Evolutionary conservation across 1,139 yeast genomes (phyloP).

Genomic region (Blastobotrys buckinghamii): DNA sequence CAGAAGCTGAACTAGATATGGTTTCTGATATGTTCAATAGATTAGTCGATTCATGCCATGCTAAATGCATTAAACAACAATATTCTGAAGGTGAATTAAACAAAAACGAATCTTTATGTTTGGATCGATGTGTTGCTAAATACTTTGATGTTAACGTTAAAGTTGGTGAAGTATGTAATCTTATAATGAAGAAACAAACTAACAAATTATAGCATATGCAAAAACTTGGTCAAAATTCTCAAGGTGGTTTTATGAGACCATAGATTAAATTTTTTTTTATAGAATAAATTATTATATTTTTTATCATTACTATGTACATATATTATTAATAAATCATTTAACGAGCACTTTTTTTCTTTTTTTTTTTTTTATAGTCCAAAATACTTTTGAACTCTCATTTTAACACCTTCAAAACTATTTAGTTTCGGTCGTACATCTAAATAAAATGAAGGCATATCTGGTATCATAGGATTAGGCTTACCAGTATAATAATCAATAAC

Average conservation of each 20-base stretch:
- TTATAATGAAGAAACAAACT: neutral
- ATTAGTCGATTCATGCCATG: conserved; percentile 75
- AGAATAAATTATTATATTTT: neutral
- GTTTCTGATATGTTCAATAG: conserved; percentile 97
- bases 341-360: conserved; percentile 15
- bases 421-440: conserved; percentile 90
- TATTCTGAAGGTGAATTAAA: conserved; percentile 74
- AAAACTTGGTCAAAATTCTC: conserved; percentile 25
- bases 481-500: conserved; percentile 90
- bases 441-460: conserved; percentile 56
- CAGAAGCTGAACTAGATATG: conserved; percentile 88
- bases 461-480: conserved; percentile 42
- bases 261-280: neutral
- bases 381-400: conserved; percentile 55
- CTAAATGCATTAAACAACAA: conserved; percentile 67
- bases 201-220: conserved; percentile 30
- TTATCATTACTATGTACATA: neutral
- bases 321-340: neutral
- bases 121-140: conserved; percentile 96
- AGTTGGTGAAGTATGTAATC: conserved; percentile 66
- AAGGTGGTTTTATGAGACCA: conserved; percentile 8
- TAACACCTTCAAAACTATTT: conserved; percentile 72
- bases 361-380: conserved; percentile 38
- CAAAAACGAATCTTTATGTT: conserved; percentile 83
- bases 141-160: conserved; percentile 94